Evolutionary conservation across 2,329 filamentous ascomycete genomes (phyloP).

Genomic region (Grosmannia penicillata): DNA sequence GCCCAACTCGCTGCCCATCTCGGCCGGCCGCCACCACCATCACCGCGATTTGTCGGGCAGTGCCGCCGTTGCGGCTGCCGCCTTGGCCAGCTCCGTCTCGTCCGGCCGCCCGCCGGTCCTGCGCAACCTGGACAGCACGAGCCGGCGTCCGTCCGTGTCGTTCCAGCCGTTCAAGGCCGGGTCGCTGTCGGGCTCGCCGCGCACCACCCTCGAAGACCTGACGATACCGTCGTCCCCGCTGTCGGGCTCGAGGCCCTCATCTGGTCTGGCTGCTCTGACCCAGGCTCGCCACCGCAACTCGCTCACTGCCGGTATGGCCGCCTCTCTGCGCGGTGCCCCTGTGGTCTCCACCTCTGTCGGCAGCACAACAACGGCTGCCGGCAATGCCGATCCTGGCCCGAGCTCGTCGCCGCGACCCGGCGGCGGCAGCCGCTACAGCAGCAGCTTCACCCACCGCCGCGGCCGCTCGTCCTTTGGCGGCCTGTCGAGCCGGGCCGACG

Average conservation of each 20-base stretch:
- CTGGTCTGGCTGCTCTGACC: constrained; percentile 31
- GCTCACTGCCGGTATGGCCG: constrained; percentile 59
- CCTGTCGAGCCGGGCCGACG: constrained; percentile 51
- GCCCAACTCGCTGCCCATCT: constrained; percentile 38
- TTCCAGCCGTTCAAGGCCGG: constrained; percentile 96
- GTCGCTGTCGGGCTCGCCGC: constrained; percentile 78
- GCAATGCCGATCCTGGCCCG: constrained; percentile 38
- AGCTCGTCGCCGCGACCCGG: constrained; percentile 62
- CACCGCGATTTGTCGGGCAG: neutral
- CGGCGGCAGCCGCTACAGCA: constrained; percentile 67
- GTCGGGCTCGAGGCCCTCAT: constrained; percentile 30
- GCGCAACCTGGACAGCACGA: constrained; percentile 35
- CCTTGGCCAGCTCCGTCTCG: constrained; percentile 9
- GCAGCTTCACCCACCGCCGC: constrained; percentile 80
- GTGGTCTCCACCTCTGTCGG: constrained; percentile 26
- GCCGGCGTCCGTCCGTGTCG: constrained; percentile 66
- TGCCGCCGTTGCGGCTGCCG: neutral
- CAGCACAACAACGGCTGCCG: constrained; percentile 2
- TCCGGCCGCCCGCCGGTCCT: constrained; percentile 19
- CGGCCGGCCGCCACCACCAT: constrained; percentile 10
- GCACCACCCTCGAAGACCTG: constrained; percentile 30
- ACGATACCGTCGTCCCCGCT: constrained; percentile 39
- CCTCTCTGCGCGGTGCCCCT: constrained; percentile 53
- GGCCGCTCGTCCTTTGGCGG: constrained; percentile 65
- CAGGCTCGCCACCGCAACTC: constrained; percentile 57